Evolutionary conservation across 345 rosid genomes (phyloP).

Genomic region (Eucalyptus regnans): DNA sequence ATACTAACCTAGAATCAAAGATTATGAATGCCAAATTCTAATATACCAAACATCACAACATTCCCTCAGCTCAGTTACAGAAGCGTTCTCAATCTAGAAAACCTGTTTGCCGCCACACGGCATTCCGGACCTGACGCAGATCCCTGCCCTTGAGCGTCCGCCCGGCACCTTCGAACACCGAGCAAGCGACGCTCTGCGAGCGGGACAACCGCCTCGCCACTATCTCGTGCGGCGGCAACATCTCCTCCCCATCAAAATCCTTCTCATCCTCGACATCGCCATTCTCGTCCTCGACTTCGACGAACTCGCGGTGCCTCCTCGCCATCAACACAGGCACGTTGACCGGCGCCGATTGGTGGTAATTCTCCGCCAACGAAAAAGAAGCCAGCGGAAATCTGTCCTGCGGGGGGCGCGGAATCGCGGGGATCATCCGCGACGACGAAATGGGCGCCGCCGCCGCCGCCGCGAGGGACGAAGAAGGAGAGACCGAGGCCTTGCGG

Average conservation of each 20-base stretch:
- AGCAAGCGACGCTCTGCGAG: slow-evolving; percentile 42
- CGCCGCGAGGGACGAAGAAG: neutral
- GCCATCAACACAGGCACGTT: slow-evolving; percentile 43
- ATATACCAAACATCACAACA: neutral
- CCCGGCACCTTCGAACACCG: slow-evolving; percentile 86
- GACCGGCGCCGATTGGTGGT: slow-evolving; percentile 69
- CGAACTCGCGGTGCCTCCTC: slow-evolving; percentile 35
- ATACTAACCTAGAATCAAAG: neutral
- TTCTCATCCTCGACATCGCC: slow-evolving; percentile 33
- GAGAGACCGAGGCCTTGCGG: slow-evolving; percentile 37
- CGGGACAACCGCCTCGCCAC: slow-evolving; percentile 57
- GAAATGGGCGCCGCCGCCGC: slow-evolving; percentile 16
- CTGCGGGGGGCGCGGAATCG: slow-evolving; percentile 56
- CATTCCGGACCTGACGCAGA: slow-evolving; percentile 75
- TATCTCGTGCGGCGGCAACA: slow-evolving; percentile 89
- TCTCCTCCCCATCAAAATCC: slow-evolving; percentile 15
- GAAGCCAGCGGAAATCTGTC: slow-evolving; percentile 25
- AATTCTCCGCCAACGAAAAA: slow-evolving; percentile 10
- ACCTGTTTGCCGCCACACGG: slow-evolving; percentile 71
- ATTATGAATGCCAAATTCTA: neutral
- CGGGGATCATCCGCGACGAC: slow-evolving; percentile 45
- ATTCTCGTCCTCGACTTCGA: slow-evolving; percentile 16
- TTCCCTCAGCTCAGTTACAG: neutral
- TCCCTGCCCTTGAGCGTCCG: slow-evolving; percentile 91
- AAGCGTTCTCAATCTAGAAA: slow-evolving; percentile 48